These are phyloP conservation scores for Monosporozyma unispora DNA, from an alignment of 805 yeast species.

Conservation along the genomic window DNA sequence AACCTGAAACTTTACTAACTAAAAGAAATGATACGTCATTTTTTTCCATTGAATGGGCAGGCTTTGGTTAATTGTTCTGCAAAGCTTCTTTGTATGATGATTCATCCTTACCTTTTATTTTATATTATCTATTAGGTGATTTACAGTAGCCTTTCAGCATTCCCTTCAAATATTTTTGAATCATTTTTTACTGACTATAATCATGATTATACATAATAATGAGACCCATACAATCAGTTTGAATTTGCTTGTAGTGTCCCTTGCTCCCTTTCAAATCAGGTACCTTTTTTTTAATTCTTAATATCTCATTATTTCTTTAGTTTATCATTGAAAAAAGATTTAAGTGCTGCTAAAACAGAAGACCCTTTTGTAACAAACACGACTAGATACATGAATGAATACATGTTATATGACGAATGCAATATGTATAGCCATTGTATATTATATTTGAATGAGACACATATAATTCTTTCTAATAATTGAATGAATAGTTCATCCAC, in stretches of 20 bases:
- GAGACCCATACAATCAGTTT: not conserved
- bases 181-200: not conserved
- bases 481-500: not conserved
- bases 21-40: conserved; percentile 31
- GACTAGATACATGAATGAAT: not conserved
- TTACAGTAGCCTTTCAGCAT: not conserved
- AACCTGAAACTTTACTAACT: not conserved
- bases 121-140: not conserved
- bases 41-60: conserved; percentile 92
- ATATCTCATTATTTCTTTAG: not conserved
- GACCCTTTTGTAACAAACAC: not conserved
- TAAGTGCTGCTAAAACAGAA: not conserved
- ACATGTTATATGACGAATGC: not conserved
- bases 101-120: not conserved
- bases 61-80: conserved; percentile 54
- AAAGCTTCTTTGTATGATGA: not conserved
- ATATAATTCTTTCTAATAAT: not conserved
- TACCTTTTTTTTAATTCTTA: not conserved
- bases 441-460: not conserved
- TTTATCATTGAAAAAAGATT: not conserved
- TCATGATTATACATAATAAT: no score
- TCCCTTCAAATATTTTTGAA: not conserved
- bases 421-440: no score
- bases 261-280: not conserved
- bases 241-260: not conserved